These are phyloP conservation scores for Rhododendron mucronatum DNA, from an alignment of 148 eudicot species.

Conservation along the genomic window DNA sequence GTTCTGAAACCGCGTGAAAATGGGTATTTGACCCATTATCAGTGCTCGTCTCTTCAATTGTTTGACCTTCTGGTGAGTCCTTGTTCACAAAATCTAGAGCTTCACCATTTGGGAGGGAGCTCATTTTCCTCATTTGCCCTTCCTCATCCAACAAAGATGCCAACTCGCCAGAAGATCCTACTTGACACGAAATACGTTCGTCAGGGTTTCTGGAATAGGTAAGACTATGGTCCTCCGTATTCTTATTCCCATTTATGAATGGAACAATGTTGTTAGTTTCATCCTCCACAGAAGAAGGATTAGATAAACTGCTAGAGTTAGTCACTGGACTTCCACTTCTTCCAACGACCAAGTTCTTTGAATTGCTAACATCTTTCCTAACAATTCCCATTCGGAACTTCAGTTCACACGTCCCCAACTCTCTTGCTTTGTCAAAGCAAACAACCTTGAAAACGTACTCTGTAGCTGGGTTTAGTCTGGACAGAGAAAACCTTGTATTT, in stretches of 20 bases:
- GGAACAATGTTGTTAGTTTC: constrained; percentile 55
- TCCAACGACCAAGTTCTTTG: constrained; percentile 23
- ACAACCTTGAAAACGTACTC: constrained; percentile 63
- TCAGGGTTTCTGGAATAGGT: constrained; percentile 16
- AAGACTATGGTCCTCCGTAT: constrained; percentile 27
- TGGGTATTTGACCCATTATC: constrained; percentile 34
- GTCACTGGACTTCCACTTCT: constrained; percentile 66
- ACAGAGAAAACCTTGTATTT: constrained; percentile 43
- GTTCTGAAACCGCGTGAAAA: constrained; percentile 21
- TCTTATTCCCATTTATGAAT: constrained; percentile 30
- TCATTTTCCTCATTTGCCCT: constrained; percentile 8
- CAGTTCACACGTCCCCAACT: constrained; percentile 39
- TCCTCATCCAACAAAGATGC: constrained; percentile 35
- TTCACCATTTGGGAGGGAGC: constrained; percentile 19
- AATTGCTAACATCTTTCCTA: constrained; percentile 10
- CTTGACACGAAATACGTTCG: constrained; percentile 13
- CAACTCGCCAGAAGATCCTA: constrained; percentile 11
- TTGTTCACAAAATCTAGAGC: constrained; percentile 23
- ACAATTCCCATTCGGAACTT: constrained; percentile 30
- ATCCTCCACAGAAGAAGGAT: constrained; percentile 90
- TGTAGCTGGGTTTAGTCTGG: constrained; percentile 54
- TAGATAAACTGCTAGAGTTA: constrained; percentile 81
- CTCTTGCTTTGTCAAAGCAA: constrained; percentile 31
- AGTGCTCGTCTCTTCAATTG: constrained; percentile 30
- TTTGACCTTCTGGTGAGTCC: constrained; percentile 19